Evolutionary conservation across 2,329 filamentous ascomycete species (phyloP).

Genomic region (Cercospora canescens): DNA sequence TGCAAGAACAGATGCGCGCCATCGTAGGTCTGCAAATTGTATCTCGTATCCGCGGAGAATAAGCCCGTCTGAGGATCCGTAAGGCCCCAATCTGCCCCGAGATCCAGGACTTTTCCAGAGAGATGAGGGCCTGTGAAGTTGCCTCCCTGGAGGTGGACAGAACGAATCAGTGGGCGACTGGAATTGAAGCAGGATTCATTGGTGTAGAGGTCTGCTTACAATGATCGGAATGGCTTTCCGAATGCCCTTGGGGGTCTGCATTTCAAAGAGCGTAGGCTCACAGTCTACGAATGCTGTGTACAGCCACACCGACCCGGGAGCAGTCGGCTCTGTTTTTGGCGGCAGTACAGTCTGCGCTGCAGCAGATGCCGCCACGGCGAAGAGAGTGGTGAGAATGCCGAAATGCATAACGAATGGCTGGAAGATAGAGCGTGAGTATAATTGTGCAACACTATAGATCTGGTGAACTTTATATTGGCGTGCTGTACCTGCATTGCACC

Average conservation of each 20-base stretch:
- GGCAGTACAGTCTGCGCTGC: constrained; percentile 11
- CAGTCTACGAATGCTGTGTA: constrained; percentile 34
- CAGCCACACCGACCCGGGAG: constrained; percentile 31
- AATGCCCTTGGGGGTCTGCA: constrained; percentile 29
- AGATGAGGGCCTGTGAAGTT: constrained; percentile 34
- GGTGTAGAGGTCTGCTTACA: background rate
- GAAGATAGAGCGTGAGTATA: background rate
- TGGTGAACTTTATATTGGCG: background rate
- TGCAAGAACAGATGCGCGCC: constrained; percentile 38
- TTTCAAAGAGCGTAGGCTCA: constrained; percentile 26
- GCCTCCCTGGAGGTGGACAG: constrained; percentile 18
- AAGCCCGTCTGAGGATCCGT: constrained; percentile 33
- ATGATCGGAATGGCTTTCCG: constrained; percentile 34
- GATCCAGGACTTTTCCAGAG: constrained; percentile 33
- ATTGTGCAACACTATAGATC: background rate
- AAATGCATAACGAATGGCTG: background rate
- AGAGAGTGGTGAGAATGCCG: constrained; percentile 5
- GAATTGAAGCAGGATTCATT: background rate
- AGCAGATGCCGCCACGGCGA: constrained; percentile 8
- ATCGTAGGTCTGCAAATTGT: constrained; percentile 40
- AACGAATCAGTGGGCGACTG: background rate
- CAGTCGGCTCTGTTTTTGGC: constrained; percentile 8
- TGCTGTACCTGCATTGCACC: background rate
- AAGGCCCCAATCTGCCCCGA: constrained; percentile 43
- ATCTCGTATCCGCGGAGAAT: constrained; percentile 39